Conservation (phyloP, 2,329 filamentous ascomycete genomes). For the Botryotinia convoluta region DNA sequence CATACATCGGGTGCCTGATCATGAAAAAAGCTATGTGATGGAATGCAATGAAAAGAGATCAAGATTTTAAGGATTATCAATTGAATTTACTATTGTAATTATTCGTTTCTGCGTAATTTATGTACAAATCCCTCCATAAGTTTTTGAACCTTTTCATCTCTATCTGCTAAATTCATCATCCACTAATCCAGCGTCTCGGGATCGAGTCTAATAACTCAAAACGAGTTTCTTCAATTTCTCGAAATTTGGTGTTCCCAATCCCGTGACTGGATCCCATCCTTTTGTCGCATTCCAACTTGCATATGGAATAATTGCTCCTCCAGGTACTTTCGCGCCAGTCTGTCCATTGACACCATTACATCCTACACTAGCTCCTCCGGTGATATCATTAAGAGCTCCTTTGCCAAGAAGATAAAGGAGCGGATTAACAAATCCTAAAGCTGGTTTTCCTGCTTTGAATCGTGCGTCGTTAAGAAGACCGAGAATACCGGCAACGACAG, state of each 20-base stretch:
- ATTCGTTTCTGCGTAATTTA: not conserved
- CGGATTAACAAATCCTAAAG: slow-evolving; percentile 44
- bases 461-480: slow-evolving; percentile 61
- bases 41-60: not conserved
- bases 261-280: slow-evolving; percentile 42
- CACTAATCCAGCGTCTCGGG: not conserved
- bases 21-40: not conserved
- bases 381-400: slow-evolving; percentile 42
- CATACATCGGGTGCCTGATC: fast-evolving
- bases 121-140: not conserved
- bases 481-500: slow-evolving; percentile 55
- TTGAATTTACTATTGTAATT: not conserved
- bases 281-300: slow-evolving; percentile 33
- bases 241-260: slow-evolving; percentile 39
- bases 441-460: slow-evolving; percentile 47
- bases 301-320: slow-evolving; percentile 25
- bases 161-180: not conserved
- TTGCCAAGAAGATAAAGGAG: slow-evolving; percentile 39
- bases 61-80: not conserved
- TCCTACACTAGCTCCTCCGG: slow-evolving; percentile 39
- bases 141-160: not conserved
- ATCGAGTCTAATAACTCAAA: not conserved
- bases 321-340: slow-evolving; percentile 10
- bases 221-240: slow-evolving; percentile 25
- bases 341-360: slow-evolving; percentile 36